Evolutionary conservation across 1,139 yeast genomes (phyloP).

Genomic region (Pneumocystis sp.): DNA sequence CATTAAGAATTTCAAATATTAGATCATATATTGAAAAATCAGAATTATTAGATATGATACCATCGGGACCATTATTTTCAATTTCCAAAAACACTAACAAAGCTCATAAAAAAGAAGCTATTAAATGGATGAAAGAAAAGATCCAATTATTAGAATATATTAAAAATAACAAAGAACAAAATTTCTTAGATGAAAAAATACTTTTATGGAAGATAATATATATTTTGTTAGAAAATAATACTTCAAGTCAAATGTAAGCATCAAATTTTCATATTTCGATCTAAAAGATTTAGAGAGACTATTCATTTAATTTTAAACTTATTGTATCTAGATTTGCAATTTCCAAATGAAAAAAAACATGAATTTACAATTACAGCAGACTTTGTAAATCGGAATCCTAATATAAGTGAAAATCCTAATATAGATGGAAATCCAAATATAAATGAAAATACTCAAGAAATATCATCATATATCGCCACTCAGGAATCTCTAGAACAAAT

Average conservation of each 20-base stretch:
- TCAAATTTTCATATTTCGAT: conserved; percentile 3
- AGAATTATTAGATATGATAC: not conserved
- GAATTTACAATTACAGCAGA: conserved; percentile 19
- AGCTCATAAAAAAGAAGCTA: conserved; percentile 22
- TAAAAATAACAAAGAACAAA: conserved; percentile 10
- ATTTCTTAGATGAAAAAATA: conserved; percentile 17
- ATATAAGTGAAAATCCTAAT: conserved; percentile 3
- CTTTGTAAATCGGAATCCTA: conserved; percentile 13
- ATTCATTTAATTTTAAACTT: conserved; percentile 16
- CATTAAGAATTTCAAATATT: not conserved
- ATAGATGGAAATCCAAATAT: conserved; percentile 10
- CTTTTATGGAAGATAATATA: conserved; percentile 23
- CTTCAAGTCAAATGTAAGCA: not conserved
- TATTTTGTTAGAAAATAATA: conserved; percentile 19
- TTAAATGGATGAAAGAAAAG: conserved; percentile 40
- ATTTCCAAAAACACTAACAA: not conserved
- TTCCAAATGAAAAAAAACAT: conserved; percentile 13
- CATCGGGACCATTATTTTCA: not conserved
- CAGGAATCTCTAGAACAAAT: conserved; percentile 6
- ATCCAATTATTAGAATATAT: conserved; percentile 17
- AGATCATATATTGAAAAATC: not conserved
- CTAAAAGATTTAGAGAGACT: conserved; percentile 9
- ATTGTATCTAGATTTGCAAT: conserved; percentile 13
- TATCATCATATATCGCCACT: not conserved
- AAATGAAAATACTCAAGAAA: conserved; percentile 4